A percentile compares a stretch with the other conserved stretches of the same genome.
Evolutionary conservation across 116 monocot genomes (phyloP).

Genomic region (Papilionanthe hybrid): DNA sequence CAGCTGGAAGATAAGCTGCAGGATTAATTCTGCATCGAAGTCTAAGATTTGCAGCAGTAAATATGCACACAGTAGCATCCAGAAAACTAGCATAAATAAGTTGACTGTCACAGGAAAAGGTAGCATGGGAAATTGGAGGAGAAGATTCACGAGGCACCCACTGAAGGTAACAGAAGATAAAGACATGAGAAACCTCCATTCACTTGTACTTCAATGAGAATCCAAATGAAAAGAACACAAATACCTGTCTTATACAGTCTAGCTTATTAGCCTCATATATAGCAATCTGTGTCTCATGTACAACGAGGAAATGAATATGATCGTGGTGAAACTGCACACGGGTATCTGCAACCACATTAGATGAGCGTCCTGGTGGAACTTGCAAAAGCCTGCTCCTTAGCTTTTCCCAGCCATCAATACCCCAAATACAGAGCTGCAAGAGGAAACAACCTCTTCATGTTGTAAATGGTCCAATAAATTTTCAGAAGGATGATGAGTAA

Average conservation of each 20-base stretch:
- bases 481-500: neutral
- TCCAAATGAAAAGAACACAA: neutral
- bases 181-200: neutral
- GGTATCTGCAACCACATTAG: slow-evolving; percentile 42
- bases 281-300: slow-evolving; percentile 67
- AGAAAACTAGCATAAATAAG: slow-evolving; percentile 51
- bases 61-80: slow-evolving; percentile 55
- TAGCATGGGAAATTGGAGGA: slow-evolving; percentile 58
- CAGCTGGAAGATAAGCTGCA: slow-evolving; percentile 14
- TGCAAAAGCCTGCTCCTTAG: slow-evolving; percentile 43
- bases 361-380: slow-evolving; percentile 47
- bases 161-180: slow-evolving; percentile 30
- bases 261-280: slow-evolving; percentile 64
- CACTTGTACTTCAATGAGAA: neutral
- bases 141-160: slow-evolving; percentile 63
- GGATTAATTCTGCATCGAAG: slow-evolving; percentile 50
- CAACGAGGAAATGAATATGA: slow-evolving; percentile 51
- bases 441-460: neutral
- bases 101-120: slow-evolving; percentile 58
- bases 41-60: slow-evolving; percentile 50
- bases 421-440: slow-evolving; percentile 63
- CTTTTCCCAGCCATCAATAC: slow-evolving; percentile 65
- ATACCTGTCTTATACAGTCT: slow-evolving; percentile 50
- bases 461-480: neutral
- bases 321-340: slow-evolving; percentile 62